A percentile compares a stretch with the other conserved stretches of the same genome.
phyloP scores from a whole-genome alignment of 345 rosid species.

The Melaleuca alternifolia region DNA sequence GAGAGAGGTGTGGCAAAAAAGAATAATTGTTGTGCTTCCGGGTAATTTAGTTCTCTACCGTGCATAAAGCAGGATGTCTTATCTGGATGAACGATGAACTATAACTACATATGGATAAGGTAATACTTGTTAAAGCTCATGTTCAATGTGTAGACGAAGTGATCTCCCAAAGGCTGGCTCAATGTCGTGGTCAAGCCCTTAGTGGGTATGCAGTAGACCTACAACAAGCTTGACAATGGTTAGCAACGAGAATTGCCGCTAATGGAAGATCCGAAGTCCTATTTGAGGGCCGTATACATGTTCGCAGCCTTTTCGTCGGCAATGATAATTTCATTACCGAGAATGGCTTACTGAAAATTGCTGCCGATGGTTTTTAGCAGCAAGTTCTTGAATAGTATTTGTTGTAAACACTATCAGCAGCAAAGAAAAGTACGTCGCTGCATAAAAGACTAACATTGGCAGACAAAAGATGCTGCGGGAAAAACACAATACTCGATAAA shows the following conservation, averaged over 20 bases:
- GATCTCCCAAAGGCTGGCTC: background rate
- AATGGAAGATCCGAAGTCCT: background rate
- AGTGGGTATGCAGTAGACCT: background rate
- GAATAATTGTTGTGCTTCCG: background rate
- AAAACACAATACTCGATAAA: background rate
- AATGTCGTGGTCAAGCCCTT: background rate
- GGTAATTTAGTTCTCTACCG: background rate
- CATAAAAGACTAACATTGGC: background rate
- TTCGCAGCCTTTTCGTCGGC: background rate
- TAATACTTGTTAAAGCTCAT: background rate
- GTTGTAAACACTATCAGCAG: background rate
- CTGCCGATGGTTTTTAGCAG: background rate
- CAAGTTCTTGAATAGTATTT: background rate
- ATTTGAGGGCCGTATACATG: background rate
- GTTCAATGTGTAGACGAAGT: background rate
- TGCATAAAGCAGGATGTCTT: background rate
- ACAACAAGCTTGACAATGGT: background rate
- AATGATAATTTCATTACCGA: background rate
- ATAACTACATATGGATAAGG: background rate
- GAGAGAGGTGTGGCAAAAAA: background rate
- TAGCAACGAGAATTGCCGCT: background rate
- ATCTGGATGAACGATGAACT: background rate
- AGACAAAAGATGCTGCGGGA: background rate
- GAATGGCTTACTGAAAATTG: background rate
- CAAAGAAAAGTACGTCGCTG: background rate